A percentile compares a stretch with the other conserved stretches of the same genome.
Conservation (phyloP, 257 asterid genomes). For the Haberlea rhodopensis region DNA sequence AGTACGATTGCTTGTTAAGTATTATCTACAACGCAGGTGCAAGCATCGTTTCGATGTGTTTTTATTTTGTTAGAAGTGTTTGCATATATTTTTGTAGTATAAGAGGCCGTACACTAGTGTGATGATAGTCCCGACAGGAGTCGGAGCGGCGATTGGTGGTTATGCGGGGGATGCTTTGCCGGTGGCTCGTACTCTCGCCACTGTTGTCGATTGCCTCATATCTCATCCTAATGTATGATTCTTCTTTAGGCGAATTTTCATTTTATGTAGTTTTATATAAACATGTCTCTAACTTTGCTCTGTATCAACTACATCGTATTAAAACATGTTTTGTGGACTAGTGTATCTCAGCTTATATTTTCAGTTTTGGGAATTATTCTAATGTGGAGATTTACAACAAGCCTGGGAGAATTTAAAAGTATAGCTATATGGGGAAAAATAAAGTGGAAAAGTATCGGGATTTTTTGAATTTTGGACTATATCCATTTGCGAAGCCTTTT, state of each 20-base stretch:
- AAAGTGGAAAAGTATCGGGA: no score
- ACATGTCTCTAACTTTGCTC: background rate
- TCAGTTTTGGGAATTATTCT: no score
- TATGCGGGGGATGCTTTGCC: slow-evolving; percentile 97
- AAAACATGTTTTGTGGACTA: no score
- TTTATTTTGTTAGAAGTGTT: background rate
- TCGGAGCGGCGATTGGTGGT: slow-evolving; percentile 93
- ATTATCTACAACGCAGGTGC: background rate
- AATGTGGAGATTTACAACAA: no score
- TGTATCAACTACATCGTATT: no score
- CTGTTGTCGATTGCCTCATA: slow-evolving; percentile 85
- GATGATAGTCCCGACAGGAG: slow-evolving; percentile 93
- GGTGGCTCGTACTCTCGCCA: slow-evolving; percentile 76
- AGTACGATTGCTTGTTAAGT: background rate
- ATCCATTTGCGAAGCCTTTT: no score
- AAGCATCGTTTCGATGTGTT: background rate
- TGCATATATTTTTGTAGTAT: slow-evolving; percentile 36
- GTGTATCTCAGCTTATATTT: no score
- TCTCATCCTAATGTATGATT: slow-evolving; percentile 84
- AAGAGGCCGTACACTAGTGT: slow-evolving; percentile 82
- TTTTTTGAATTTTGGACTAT: no score
- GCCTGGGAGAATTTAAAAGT: no score
- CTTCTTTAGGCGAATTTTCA: background rate
- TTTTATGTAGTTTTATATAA: background rate
- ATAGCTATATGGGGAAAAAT: no score